Evolutionary conservation across 2,329 filamentous ascomycete genomes (phyloP).

Genomic region (Fusarium pseudocircinatum): DNA sequence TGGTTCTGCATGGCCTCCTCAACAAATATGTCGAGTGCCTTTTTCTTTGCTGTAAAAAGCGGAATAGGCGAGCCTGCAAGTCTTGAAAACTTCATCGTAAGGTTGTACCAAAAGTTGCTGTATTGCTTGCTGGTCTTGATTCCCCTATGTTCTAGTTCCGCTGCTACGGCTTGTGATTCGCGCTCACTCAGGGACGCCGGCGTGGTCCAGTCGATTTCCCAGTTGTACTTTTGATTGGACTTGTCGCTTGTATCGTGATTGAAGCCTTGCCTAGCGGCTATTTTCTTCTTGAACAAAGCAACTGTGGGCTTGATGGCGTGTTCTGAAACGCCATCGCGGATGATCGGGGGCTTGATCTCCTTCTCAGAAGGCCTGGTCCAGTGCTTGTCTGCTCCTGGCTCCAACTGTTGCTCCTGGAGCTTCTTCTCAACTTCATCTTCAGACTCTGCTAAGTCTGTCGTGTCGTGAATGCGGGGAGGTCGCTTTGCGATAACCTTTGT

Average conservation of each 20-base stretch:
- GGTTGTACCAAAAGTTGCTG: conserved; percentile 41
- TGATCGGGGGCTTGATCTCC: conserved; percentile 26
- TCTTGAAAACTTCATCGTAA: conserved; percentile 35
- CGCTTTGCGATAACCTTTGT: conserved; percentile 4
- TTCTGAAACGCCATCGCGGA: conserved; percentile 39
- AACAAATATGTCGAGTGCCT: conserved; percentile 34
- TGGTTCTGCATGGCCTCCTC: conserved; percentile 31
- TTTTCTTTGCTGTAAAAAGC: conserved; percentile 40
- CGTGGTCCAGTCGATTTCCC: conserved; percentile 27
- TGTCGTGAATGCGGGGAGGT: neutral
- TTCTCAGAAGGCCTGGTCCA: conserved; percentile 8
- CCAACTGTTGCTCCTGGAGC: neutral
- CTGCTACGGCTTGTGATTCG: conserved; percentile 9
- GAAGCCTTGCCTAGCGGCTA: conserved; percentile 25
- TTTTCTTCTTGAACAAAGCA: conserved; percentile 27
- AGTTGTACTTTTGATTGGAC: conserved; percentile 15
- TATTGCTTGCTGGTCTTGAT: conserved; percentile 26
- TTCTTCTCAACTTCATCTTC: conserved; percentile 6
- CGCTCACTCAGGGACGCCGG: conserved; percentile 7
- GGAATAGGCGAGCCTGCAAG: conserved; percentile 32
- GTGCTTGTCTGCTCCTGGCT: neutral
- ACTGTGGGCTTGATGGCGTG: conserved; percentile 39
- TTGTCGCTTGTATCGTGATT: neutral
- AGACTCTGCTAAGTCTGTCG: neutral
- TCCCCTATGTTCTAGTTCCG: conserved; percentile 27